These are phyloP conservation scores for Oryza coarctata DNA, from an alignment of 176 grass and related monocot genomes.

Conservation along the genomic window DNA sequence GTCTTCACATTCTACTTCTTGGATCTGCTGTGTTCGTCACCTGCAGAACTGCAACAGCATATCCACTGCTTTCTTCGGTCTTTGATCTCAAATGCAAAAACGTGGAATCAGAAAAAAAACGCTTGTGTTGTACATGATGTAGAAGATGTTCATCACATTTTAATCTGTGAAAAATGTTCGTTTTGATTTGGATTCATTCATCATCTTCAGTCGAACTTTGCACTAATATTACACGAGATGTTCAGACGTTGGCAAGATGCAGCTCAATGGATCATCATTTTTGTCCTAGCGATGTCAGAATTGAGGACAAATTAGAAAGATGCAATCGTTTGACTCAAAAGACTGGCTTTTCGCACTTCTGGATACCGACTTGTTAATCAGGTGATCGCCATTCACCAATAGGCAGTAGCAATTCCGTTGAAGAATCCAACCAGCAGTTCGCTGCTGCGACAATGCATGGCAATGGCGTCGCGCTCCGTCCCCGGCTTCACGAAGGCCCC, in stretches of 20 bases:
- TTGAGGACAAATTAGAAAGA: not conserved
- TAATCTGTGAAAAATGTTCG: constrained; percentile 29
- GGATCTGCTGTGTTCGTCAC: constrained; percentile 11
- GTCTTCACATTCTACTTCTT: not conserved
- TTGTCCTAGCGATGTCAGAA: not conserved
- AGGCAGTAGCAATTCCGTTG: not conserved
- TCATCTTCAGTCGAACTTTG: not conserved
- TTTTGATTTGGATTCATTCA: constrained; percentile 18
- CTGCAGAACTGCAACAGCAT: not conserved
- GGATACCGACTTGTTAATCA: too few relatives aligned
- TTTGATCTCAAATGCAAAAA: constrained; percentile 23
- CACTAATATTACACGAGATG: not conserved
- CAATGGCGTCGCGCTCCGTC: constrained; percentile 1
- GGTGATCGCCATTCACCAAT: too few relatives aligned
- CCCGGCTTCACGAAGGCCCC: constrained; percentile 14
- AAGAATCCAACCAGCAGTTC: not conserved
- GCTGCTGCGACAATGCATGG: constrained; percentile 1
- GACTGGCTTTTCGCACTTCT: not conserved
- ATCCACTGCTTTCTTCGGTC: constrained; percentile 15
- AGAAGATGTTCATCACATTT: constrained; percentile 25
- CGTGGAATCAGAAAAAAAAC: constrained; percentile 7
- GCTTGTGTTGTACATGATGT: constrained; percentile 37
- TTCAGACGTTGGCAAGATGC: not conserved
- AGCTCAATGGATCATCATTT: not conserved
- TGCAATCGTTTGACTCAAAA: not conserved